A percentile compares a stretch with the other conserved stretches of the same genome.
Conservation (phyloP, 495 filamentous ascomycete genomes). For the Elaphomyces granulatus region DNA sequence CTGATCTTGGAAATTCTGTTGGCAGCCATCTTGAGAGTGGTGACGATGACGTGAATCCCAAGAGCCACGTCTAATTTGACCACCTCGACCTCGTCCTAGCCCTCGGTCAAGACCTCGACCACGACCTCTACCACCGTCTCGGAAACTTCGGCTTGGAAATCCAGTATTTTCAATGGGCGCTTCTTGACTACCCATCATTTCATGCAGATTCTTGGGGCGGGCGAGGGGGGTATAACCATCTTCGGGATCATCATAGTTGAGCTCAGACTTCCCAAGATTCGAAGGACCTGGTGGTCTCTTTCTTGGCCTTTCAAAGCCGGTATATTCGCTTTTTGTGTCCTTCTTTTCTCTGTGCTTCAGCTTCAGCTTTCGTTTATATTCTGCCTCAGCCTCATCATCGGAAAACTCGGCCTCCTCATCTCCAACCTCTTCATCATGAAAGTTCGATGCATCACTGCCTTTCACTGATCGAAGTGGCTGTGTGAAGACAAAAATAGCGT, state of each 20-base stretch:
- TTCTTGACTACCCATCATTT: constrained; percentile 34
- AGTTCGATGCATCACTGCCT: constrained; percentile 82
- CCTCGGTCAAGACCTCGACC: constrained; percentile 20
- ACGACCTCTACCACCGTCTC: constrained; percentile 26
- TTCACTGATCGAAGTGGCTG: constrained; percentile 60
- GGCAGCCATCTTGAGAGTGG: constrained; percentile 23
- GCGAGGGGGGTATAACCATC: constrained; percentile 53
- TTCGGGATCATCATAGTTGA: constrained; percentile 40
- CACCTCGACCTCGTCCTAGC: constrained; percentile 33
- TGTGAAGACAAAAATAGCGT: constrained; percentile 73
- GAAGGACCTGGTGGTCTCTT: constrained; percentile 20
- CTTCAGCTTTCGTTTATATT: constrained; percentile 59
- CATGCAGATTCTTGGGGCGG: constrained; percentile 44
- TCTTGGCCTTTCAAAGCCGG: constrained; percentile 19
- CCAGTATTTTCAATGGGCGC: constrained; percentile 30
- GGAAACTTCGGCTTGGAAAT: constrained; percentile 11
- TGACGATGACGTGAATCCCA: constrained; percentile 29
- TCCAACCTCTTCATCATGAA: constrained; percentile 82
- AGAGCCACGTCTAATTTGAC: constrained; percentile 32
- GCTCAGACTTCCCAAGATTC: constrained; percentile 28
- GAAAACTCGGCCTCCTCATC: constrained; percentile 87
- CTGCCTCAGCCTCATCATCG: constrained; percentile 85
- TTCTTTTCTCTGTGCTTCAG: constrained; percentile 39
- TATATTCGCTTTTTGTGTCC: constrained; percentile 24
- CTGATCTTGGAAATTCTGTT: constrained; percentile 9